Conservation (phyloP, 2,329 filamentous ascomycete species). For the Fusarium tjaetaba region DNA sequence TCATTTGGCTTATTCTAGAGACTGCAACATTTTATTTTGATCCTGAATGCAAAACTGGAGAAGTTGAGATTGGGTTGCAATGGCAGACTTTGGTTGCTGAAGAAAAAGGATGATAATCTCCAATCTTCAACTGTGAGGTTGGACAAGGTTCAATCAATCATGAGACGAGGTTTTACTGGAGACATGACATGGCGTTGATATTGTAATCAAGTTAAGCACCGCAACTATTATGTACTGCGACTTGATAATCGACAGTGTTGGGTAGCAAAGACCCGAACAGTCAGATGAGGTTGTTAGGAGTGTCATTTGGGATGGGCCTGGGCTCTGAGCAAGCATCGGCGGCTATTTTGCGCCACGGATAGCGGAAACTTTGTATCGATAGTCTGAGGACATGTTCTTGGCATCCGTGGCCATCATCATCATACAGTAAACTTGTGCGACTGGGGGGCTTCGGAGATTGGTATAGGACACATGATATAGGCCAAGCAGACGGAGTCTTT, state of each 20-base stretch:
- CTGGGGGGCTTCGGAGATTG: not conserved
- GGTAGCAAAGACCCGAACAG: not conserved
- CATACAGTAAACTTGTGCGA: not conserved
- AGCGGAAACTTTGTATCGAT: conserved; percentile 18
- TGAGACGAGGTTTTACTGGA: conserved; percentile 8
- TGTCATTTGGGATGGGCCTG: conserved; percentile 17
- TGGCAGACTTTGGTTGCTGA: conserved; percentile 14
- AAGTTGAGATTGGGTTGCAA: conserved; percentile 31
- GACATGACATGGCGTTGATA: not conserved
- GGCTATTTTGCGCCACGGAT: conserved; percentile 22
- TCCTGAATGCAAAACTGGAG: not conserved
- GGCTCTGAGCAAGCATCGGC: conserved; percentile 1
- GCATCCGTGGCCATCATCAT: conserved; percentile 2
- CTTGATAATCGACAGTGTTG: not conserved
- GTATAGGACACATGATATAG: not conserved
- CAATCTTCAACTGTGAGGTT: not conserved
- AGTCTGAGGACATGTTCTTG: not conserved
- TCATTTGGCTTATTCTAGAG: not conserved
- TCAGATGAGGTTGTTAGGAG: not conserved
- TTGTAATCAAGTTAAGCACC: not conserved
- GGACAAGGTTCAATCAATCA: not conserved
- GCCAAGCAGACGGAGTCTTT: not conserved
- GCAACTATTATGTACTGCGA: not conserved
- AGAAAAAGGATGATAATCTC: conserved; percentile 15
- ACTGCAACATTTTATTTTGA: not conserved